These are phyloP conservation scores for Buxus sempervirens DNA, from an alignment of 164 flowering plant genomes.

Conservation along the genomic window DNA sequence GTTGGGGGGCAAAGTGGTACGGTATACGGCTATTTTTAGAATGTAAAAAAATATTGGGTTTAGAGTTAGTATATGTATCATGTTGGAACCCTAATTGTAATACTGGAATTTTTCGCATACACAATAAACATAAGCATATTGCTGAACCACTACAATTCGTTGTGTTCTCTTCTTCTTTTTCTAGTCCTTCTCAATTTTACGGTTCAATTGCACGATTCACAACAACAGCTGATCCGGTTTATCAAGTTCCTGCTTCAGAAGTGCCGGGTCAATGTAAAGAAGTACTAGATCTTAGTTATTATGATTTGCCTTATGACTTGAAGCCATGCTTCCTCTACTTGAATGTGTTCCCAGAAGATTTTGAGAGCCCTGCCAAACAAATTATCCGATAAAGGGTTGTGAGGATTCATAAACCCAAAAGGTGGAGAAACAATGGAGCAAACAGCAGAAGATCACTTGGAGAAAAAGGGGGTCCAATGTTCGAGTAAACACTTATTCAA, in stretches of 20 bases:
- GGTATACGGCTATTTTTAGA: too few species aligned
- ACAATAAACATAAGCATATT: too few species aligned
- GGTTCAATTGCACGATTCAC: too few species aligned
- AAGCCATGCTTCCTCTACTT: slow-evolving; percentile 18
- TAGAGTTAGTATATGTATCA: too few species aligned
- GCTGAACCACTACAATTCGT: too few species aligned
- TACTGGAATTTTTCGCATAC: too few species aligned
- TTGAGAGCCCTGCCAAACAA: not conserved
- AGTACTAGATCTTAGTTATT: slow-evolving; percentile 1
- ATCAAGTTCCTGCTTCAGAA: not conserved
- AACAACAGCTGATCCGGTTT: not conserved
- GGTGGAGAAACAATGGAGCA: not conserved
- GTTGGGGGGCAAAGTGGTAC: too few species aligned
- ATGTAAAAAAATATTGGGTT: too few species aligned
- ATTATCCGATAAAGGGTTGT: not conserved
- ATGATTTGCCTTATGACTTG: slow-evolving; percentile 10
- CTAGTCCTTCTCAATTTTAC: too few species aligned
- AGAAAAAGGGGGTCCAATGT: not conserved
- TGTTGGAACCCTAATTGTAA: too few species aligned
- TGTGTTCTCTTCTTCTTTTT: too few species aligned
- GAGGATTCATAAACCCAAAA: not conserved
- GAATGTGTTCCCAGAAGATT: slow-evolving; percentile 18
- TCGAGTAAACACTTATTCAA: not conserved
- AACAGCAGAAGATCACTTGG: slow-evolving; percentile 3
- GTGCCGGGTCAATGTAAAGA: not conserved